Evolutionary conservation across 2,329 filamentous ascomycete species (phyloP), one percentile per base, ranked within the genome.

Genomic region (Capronia americana): DNA sequence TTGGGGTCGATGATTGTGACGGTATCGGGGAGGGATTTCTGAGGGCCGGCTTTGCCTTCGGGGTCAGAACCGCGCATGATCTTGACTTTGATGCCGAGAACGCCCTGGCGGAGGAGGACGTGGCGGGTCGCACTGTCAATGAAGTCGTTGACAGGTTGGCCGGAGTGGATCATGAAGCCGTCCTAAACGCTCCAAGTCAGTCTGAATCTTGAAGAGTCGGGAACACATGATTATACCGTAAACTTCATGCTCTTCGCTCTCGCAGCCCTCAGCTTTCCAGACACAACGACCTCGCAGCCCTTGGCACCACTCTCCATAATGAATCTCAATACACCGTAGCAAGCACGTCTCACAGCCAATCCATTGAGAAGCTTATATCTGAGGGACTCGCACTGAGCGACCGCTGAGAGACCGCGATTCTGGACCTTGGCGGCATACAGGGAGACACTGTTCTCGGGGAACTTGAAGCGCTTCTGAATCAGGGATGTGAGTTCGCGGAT

Each of bases 181-280:
- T 99, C 88, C 87, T 88, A 68, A 28, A 30, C 8, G n/a, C n/a
- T 1, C 4, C 12, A n/a, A 30, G 53, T 55, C 53, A 55, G 53
- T 30, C 20, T 34, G 53, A 32, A 30, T 4, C 8, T 6, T 11
- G 11, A 17, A 55, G 28, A 32, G 8, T 17, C 8, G 53, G 7
- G 28, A 11, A 20, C 17, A 17, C 8, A 34, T 17, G 20, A 59
- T 70, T 85, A 72, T 86, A 89, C 93, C 84, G 95, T 99, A 91
- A 99, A 99, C 91, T 99, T 99, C 95, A 99, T 99, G 86, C 88
- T 92, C 92, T 99, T 99, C 85, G 95, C 95, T 88, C 95, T 93
- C 79, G 95, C 95, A 83, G 95, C 95, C 81, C 95, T 91, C 77
- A 99, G 92, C 90, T 99, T 99, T 84, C 95, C 95, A 76, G 93